Evolutionary conservation across 768 basidiomycete species (phyloP), one percentile per base, ranked within the genome.

Genomic region (Phlebiopsis flavidoalba): DNA sequence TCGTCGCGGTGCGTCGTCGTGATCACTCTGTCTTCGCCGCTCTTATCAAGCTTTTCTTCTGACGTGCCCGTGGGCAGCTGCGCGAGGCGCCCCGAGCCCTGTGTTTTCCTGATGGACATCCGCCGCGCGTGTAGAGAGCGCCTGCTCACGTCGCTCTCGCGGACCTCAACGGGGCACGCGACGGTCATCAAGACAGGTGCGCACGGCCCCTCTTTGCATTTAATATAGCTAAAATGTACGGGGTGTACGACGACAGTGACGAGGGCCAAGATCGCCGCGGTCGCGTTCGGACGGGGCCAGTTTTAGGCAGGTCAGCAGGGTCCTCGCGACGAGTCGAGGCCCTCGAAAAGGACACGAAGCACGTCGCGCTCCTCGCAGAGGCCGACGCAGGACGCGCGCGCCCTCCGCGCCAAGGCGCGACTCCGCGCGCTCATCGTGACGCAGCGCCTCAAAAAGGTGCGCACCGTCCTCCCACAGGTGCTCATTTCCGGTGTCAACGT

Each of bases 291-390:
- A 91, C 60, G 91, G n/a, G n/a, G 92, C 31, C 81, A 87, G 65
- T 84, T 91, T 62, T 97, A 94, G 94, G n/a, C n/a, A 77, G 90
- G 8, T 79, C 84, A n/a, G 3, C 26, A 84, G 84, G 67, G 82
- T 84, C 10, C 76, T 94, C 11, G 70, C 75, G 5, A 83, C 79
- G 12, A 79, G n/a, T 91, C 59, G 74, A 76, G 52, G 60, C 68
- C 49, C 70, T 95, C 31, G 86, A 89, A 70, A 75, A 77, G 46
- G 89, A 93, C 70, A 69, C 71, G 33, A 93, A 92, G 68, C 90
- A 93, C 62, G 80, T 88, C 53, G 73, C 77, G 6, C 64, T 76
- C 5, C 72, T 87, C 0, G 72, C 73, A 8, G 81, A 85, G 8
- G 64, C 77, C 3, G 86, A 87, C 43, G 82, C 86, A 35, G n/a